These are phyloP conservation scores for Psilocybe tampanensis DNA, from an alignment of 768 basidiomycete genomes.

Conservation along the genomic window DNA sequence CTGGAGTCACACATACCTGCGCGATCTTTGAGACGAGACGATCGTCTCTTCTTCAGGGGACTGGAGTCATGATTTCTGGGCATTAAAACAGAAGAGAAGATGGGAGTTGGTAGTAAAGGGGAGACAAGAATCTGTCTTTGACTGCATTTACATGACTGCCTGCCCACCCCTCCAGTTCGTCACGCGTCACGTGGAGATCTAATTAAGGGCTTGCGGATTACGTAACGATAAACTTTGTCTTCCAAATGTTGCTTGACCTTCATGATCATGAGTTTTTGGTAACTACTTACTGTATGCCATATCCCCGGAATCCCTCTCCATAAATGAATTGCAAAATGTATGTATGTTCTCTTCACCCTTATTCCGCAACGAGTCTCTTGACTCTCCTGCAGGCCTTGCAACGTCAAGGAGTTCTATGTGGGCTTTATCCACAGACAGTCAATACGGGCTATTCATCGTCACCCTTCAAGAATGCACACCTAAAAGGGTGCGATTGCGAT, in stretches of 20 bases:
- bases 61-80: slow-evolving; percentile 7
- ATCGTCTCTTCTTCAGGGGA: slow-evolving; percentile 23
- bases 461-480: neutral
- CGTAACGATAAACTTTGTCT: too few species aligned
- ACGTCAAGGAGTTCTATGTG: neutral
- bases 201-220: too few species aligned
- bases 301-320: too few species aligned
- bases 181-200: too few species aligned
- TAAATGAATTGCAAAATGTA: too few species aligned
- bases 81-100: slow-evolving; percentile 8
- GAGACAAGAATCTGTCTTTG: neutral
- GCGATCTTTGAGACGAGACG: slow-evolving; percentile 33
- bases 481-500: neutral
- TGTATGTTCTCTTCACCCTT: neutral
- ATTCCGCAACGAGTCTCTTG: neutral
- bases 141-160: too few species aligned
- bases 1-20: slow-evolving; percentile 16
- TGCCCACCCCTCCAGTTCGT: too few species aligned
- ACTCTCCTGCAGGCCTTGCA: neutral
- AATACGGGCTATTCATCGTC: too few species aligned
- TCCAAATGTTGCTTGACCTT: too few species aligned
- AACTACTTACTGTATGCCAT: too few species aligned
- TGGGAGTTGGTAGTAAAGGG: slow-evolving; percentile 14
- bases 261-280: too few species aligned
- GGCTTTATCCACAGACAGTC: too few species aligned